phyloP scores from a whole-genome alignment of 2,329 filamentous ascomycete species.

The Xylariales sp. region DNA sequence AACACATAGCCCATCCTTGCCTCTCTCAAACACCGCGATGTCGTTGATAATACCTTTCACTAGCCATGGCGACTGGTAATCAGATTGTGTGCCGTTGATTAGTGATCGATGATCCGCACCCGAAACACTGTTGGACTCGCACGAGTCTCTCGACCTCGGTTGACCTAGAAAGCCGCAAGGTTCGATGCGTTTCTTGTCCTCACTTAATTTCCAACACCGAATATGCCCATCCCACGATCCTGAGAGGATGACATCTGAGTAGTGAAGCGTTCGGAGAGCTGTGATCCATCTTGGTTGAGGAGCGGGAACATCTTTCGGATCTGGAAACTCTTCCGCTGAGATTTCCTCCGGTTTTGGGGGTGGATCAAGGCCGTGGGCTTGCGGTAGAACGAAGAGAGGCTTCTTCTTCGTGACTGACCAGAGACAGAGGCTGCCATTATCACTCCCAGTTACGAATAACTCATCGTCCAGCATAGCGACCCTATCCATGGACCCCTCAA shows the following conservation, averaged over 20 bases:
- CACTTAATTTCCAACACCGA: conserved; percentile 76
- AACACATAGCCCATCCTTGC: conserved; percentile 73
- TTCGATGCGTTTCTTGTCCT: conserved; percentile 77
- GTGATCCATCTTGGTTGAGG: conserved; percentile 85
- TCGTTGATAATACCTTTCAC: conserved; percentile 82
- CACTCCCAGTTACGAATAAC: conserved; percentile 87
- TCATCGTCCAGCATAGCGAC: conserved; percentile 85
- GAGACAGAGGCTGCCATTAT: conserved; percentile 69
- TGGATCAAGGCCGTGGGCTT: conserved; percentile 82
- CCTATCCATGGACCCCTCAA: conserved; percentile 84
- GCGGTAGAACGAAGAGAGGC: conserved; percentile 71
- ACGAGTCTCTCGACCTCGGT: conserved; percentile 11
- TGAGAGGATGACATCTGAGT: conserved; percentile 82
- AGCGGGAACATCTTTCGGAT: conserved; percentile 53
- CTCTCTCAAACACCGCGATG: conserved; percentile 79
- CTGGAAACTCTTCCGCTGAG: conserved; percentile 66
- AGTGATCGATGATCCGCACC: too few relatives aligned
- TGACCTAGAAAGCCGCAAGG: conserved; percentile 62
- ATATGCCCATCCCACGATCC: conserved; percentile 94
- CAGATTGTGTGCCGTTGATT: too few relatives aligned
- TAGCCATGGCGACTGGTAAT: conserved; percentile 19
- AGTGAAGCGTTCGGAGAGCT: conserved; percentile 78
- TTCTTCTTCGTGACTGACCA: conserved; percentile 93
- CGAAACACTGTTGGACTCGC: conserved; percentile 19
- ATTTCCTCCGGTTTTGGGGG: conserved; percentile 62